phyloP scores from a whole-genome alignment of 2,329 filamentous ascomycete species.

The Leptosphaerulina australis region DNA sequence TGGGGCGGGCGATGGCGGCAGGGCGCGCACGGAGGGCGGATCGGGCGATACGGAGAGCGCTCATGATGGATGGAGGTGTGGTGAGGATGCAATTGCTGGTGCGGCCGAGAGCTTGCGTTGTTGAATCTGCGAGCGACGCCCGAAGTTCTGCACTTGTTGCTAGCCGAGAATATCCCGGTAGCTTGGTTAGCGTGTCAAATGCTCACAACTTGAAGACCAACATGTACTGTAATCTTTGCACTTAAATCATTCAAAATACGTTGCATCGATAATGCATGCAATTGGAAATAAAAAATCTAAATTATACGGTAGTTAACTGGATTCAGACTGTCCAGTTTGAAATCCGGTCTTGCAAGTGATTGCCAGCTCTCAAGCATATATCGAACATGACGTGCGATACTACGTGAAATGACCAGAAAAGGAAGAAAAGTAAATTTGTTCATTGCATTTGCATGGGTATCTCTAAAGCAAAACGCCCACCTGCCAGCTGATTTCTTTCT shows the following conservation, averaged over 20 bases:
- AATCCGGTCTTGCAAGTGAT: not conserved
- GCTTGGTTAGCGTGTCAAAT: conserved; percentile 4
- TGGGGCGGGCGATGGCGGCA: conserved; percentile 73
- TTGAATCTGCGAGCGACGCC: conserved; percentile 33
- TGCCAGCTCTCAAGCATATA: too few species aligned
- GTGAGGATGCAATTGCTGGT: conserved; percentile 48
- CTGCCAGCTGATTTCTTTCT: not conserved
- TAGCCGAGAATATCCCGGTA: conserved; percentile 23
- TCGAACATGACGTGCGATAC: too few species aligned
- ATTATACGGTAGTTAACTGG: too few species aligned
- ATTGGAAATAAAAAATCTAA: too few species aligned
- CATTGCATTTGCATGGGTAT: conserved; percentile 30
- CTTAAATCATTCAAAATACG: too few species aligned
- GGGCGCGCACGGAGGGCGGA: conserved; percentile 82
- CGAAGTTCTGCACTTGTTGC: conserved; percentile 37
- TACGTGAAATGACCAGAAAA: not conserved
- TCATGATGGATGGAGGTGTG: conserved; percentile 67
- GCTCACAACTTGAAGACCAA: not conserved
- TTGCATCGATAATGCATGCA: too few species aligned
- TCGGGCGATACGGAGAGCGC: conserved; percentile 90
- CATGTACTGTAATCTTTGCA: too few species aligned
- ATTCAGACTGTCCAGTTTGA: too few species aligned
- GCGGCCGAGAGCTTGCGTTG: conserved; percentile 36
- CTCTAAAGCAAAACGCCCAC: conserved; percentile 38
- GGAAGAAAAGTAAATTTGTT: not conserved